A percentile compares a stretch with the other conserved stretches of the same genome.
These are phyloP conservation scores for Eucommia ulmoides DNA, from an alignment of 257 asterid genomes.

Conservation along the genomic window DNA sequence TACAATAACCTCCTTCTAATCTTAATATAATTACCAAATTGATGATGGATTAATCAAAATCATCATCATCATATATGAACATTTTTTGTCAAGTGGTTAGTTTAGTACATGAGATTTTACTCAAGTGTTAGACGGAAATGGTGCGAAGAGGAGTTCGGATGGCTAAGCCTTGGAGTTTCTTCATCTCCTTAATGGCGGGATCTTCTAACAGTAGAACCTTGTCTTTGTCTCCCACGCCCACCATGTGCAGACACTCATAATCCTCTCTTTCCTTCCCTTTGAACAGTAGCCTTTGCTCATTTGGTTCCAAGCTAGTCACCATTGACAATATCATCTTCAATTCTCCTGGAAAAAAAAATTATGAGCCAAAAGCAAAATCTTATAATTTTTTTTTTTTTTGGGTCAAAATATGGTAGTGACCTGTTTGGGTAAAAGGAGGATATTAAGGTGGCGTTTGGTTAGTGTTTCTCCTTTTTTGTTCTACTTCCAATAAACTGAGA, in stretches of 20 bases:
- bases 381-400: too few species aligned
- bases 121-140: slow-evolving; percentile 35
- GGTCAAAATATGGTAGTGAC: too few species aligned
- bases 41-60: slow-evolving; percentile 14
- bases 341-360: slow-evolving; percentile 50
- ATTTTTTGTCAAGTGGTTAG: slow-evolving; percentile 17
- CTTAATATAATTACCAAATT: slow-evolving; percentile 17
- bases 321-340: slow-evolving; percentile 45
- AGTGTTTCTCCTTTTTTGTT: too few species aligned
- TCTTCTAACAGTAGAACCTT: slow-evolving; percentile 67
- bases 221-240: slow-evolving; percentile 68
- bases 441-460: too few species aligned
- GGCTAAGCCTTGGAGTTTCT: slow-evolving; percentile 15
- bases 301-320: slow-evolving; percentile 46
- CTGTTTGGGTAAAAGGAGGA: too few species aligned
- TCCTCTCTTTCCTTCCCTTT: slow-evolving; percentile 86
- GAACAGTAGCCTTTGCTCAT: slow-evolving; percentile 61
- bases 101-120: slow-evolving; percentile 1
- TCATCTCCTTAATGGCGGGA: slow-evolving; percentile 60
- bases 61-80: slow-evolving; percentile 15
- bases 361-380: too few species aligned
- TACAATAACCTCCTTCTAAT: slow-evolving; percentile 8
- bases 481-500: too few species aligned
- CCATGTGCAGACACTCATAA: slow-evolving; percentile 64
- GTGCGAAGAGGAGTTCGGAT: slow-evolving; percentile 37